These are phyloP conservation scores for Brettanomyces naardenensis DNA, from an alignment of 805 yeast genomes.

Conservation along the genomic window DNA sequence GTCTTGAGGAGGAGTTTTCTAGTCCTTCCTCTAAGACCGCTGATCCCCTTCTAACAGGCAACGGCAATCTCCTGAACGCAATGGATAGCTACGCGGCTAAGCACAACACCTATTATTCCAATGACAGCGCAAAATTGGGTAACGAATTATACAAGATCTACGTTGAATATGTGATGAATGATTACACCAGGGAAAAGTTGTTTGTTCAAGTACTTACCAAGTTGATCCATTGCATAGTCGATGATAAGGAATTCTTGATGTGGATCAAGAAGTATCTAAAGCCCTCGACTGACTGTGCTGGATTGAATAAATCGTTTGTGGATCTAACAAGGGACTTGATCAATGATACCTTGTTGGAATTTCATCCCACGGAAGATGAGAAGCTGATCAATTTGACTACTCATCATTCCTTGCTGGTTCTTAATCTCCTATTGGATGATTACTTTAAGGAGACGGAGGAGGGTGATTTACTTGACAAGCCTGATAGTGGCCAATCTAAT, in stretches of 20 bases:
- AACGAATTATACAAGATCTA: slow-evolving; percentile 31
- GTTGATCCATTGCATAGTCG: slow-evolving; percentile 26
- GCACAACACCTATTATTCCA: slow-evolving; percentile 29
- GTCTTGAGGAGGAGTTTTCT: slow-evolving; percentile 10
- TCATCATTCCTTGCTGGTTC: slow-evolving; percentile 14
- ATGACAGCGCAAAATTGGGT: slow-evolving; percentile 25
- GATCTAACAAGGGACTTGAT: background rate
- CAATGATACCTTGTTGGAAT: background rate
- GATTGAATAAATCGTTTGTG: background rate
- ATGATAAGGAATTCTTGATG: slow-evolving; percentile 26
- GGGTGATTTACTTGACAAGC: slow-evolving; percentile 17
- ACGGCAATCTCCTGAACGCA: background rate
- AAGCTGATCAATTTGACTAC: slow-evolving; percentile 5
- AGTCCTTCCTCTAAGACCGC: background rate
- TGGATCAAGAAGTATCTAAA: slow-evolving; percentile 45
- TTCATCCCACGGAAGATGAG: slow-evolving; percentile 4
- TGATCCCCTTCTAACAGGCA: background rate
- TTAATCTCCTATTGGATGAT: background rate
- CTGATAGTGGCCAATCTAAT: slow-evolving; percentile 1
- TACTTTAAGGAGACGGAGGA: slow-evolving; percentile 9
- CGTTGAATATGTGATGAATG: slow-evolving; percentile 23
- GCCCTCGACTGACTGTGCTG: slow-evolving; percentile 38
- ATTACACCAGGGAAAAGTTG: slow-evolving; percentile 26
- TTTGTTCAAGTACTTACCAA: slow-evolving; percentile 32
- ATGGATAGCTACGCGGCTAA: slow-evolving; percentile 14